Evolutionary conservation across 768 basidiomycete species (phyloP), one percentile per base, ranked within the genome.

Genomic region (Lyophyllum semitale): DNA sequence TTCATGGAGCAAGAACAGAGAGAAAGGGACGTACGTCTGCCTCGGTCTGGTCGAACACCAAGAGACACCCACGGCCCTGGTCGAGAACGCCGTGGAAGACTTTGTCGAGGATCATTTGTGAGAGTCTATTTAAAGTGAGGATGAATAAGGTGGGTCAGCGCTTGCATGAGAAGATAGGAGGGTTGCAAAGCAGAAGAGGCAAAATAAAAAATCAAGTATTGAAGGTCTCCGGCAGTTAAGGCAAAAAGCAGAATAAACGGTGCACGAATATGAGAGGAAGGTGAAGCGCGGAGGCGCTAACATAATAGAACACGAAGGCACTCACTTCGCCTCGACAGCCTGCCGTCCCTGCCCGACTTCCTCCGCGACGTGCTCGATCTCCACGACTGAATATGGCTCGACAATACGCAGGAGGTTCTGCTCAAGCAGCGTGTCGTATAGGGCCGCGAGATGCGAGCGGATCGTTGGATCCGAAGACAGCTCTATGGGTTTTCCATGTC

Each of bases 31-130:
- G 53, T 64, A 93, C 93, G 72, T 97, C 94, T 12, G 84, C 84
- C 64, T 91, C 89, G 1, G 84, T 84, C 69, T 93, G 79, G 54
- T 97, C 92, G 58, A 91, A 98, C n/a, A 98, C 85, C 48, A 97
- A 75, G 46, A 98, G 73, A 65, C 94, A 95, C 0, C 95, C 95
- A 2, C 92, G 83, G 25, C 93, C 94, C 69, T 98, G 96, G 68
- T 98, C 96, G n/a, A 99, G 79, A 1, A 99, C 95, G 5, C 96
- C 96, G 58, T 93, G 84, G 59, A 98, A 83, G 1, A 95, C 85
- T 63, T 95, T 95, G 73, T 98, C 96, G 33, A 98, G 76, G 58
- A 98, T 99, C 96, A 99, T 98, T 68, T 99, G 96, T 27, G 91
- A 94, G 25, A 98, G 74, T 68, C 95, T 96, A 62, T 5, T 20